Evolutionary conservation across 2,329 filamentous ascomycete species (phyloP).

Genomic region (Metarhizium robertsii): DNA sequence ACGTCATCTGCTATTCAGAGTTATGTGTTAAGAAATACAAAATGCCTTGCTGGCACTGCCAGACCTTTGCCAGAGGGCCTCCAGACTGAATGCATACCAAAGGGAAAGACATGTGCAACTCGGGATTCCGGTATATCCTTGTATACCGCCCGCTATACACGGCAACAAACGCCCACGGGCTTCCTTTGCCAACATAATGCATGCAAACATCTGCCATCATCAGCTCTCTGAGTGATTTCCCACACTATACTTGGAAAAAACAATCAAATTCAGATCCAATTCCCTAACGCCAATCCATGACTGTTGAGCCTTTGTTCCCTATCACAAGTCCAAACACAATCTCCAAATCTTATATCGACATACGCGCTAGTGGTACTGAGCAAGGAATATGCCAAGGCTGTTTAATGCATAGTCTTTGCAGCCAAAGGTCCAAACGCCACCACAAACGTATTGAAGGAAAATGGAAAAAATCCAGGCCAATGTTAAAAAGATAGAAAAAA

Average conservation of each 20-base stretch:
- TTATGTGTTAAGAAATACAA: not conserved
- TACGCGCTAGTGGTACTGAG: not conserved
- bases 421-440: not conserved
- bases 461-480: not conserved
- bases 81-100: not conserved
- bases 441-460: not conserved
- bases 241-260: not conserved
- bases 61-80: not conserved
- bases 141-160: not conserved
- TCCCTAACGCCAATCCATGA: conserved; percentile 1
- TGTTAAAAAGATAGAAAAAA: not conserved
- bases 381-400: not conserved
- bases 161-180: conserved; percentile 3
- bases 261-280: not conserved
- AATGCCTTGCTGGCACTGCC: not conserved
- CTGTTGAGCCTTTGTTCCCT: not conserved
- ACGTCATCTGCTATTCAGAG: not conserved
- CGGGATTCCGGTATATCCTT: not conserved
- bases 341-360: not conserved
- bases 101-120: not conserved
- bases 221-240: conserved; percentile 1
- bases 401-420: not conserved
- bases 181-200: not conserved
- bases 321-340: not conserved
- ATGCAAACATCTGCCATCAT: conserved; percentile 2